Evolutionary conservation across 371 early-diverging fungal species (phyloP), one percentile per base, ranked within the genome.

Genomic region (Blastocladiella emersonii): DNA sequence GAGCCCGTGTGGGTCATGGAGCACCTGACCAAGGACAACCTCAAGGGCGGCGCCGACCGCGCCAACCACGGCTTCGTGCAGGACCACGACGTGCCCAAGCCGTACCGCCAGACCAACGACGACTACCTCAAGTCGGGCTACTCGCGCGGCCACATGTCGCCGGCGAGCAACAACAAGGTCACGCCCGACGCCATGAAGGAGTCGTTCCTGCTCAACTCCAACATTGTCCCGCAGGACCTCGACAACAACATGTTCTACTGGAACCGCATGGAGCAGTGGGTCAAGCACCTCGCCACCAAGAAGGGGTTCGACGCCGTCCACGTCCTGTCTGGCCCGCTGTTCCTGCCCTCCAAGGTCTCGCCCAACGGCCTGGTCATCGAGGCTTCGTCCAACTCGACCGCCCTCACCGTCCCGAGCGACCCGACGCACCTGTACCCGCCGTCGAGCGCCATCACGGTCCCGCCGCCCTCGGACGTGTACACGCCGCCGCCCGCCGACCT

Each of bases 281-380:
- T 49, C 23, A 21, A 23, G 25, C 19, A 25, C 25, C 44, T 61
- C 21, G 61, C 30, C 27, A 34, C 61, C 56, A 66, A 63, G 23
- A 70, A 65, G 23, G 64, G 65, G 1, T 91, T 85, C 67, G 65
- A 75, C 49, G 83, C 87, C 65, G 88, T 91, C 17, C 88, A 88
- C 68, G 82, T 89, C 30, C 76, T 87, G 49, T 84, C 91, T 0
- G 91, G 91, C 0, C 89, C 91, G 7, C 71, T 90, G 41, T 91
- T 90, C 64, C 69, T 90, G 56, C 90, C 90, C 12, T 32, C 59
- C 25, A 34, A 4, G 23, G 17, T 59, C 44, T 25, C 32, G 1
- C 36, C 59, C 13, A 8, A 30, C 53, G 53, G 53, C 21, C 48
- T n/a, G 23, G 48, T n/a, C 48, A 41, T 41, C 15, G 48, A 48